Conservation (phyloP, 2,329 filamentous ascomycete species). For the Phaeosphaeria sp. region DNA sequence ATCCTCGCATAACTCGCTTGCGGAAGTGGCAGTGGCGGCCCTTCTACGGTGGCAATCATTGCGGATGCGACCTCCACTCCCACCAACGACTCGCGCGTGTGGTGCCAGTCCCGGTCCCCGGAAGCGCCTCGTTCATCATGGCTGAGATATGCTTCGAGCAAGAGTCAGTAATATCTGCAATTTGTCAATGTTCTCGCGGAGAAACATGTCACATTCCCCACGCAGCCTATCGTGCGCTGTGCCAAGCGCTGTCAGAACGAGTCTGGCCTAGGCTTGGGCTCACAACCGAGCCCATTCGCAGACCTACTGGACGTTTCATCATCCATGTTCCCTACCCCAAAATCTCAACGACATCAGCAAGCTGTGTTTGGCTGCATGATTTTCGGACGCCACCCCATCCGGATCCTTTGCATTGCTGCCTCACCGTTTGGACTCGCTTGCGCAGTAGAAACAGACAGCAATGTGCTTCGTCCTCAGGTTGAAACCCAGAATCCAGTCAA, state of each 20-base stretch:
- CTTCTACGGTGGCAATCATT: conserved; percentile 15
- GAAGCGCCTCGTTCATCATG: neutral
- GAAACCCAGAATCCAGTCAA: neutral
- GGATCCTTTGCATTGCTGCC: neutral
- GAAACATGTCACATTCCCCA: conserved; percentile 1
- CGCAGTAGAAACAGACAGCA: neutral
- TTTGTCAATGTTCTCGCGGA: neutral
- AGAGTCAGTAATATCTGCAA: neutral
- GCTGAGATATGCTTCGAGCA: neutral
- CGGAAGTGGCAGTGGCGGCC: conserved; percentile 20
- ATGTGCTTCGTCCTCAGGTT: neutral
- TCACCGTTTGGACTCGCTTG: neutral
- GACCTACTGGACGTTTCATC: conserved; percentile 10
- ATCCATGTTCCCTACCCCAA: conserved; percentile 17
- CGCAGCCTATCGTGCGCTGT: neutral
- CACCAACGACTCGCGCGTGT: neutral
- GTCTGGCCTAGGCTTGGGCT: conserved; percentile 2
- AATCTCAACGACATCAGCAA: conserved; percentile 9
- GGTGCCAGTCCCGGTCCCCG: neutral
- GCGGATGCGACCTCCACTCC: neutral
- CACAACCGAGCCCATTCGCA: conserved; percentile 14
- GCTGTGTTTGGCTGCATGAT: conserved; percentile 8
- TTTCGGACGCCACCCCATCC: conserved; percentile 1
- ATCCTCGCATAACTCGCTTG: conserved; percentile 9
- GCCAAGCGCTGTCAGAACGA: conserved; percentile 19